Evolutionary conservation across 2,329 filamentous ascomycete species (phyloP).

Genomic region (Fusarium tjaetaba): DNA sequence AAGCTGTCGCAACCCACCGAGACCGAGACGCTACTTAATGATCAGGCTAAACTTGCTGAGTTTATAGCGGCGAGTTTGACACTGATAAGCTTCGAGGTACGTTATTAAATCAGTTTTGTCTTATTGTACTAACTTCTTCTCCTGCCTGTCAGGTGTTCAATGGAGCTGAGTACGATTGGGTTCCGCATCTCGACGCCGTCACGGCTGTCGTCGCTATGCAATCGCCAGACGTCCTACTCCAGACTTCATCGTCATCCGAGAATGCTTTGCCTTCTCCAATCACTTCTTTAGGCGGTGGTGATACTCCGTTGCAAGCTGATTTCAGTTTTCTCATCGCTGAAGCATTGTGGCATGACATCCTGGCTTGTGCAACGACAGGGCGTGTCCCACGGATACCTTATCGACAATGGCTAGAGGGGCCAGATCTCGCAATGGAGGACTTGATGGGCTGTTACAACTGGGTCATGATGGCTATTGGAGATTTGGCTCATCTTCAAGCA

Average conservation of each 20-base stretch:
- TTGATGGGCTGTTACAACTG: background rate
- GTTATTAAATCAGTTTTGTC: no score
- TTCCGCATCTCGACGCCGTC: background rate
- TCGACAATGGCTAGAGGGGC: background rate
- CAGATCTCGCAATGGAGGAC: background rate
- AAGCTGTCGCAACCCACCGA: background rate
- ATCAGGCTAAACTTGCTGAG: background rate
- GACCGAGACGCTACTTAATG: background rate
- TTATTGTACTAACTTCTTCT: no score
- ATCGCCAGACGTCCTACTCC: background rate
- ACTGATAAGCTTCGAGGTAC: background rate
- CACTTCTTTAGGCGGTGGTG: rapidly evolving
- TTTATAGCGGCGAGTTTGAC: background rate
- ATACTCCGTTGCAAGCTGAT: background rate
- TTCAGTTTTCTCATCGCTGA: background rate
- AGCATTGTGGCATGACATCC: background rate
- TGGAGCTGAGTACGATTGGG: background rate
- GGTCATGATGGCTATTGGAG: background rate
- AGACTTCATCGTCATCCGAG: no score
- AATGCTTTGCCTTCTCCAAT: background rate
- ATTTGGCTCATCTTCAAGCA: background rate
- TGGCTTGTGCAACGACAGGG: background rate
- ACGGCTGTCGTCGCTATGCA: background rate
- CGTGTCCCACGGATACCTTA: background rate
- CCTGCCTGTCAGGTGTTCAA: background rate